These are phyloP conservation scores for Cenchrus fungigraminus DNA, from an alignment of 176 grass and related monocot genomes.

Conservation along the genomic window DNA sequence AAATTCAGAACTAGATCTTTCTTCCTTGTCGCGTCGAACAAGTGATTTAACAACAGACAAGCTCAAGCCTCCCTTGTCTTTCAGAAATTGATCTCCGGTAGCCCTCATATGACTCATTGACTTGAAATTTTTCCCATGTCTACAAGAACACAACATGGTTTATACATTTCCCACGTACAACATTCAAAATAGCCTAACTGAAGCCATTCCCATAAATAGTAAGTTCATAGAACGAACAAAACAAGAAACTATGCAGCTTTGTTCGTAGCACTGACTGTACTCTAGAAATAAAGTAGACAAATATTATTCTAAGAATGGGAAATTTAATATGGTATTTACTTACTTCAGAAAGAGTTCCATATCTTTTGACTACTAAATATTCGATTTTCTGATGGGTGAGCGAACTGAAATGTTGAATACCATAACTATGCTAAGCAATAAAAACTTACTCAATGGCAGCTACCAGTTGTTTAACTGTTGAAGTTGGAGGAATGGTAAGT, in stretches of 20 bases:
- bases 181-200: background rate
- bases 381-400: background rate
- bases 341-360: background rate
- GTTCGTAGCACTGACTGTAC: background rate
- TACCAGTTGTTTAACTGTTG: slow-evolving; percentile 76
- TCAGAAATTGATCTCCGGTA: slow-evolving; percentile 60
- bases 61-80: slow-evolving; percentile 86
- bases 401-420: background rate
- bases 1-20: slow-evolving; percentile 61
- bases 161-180: background rate
- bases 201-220: background rate
- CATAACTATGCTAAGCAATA: slow-evolving; percentile 16
- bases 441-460: slow-evolving; percentile 78
- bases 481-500: slow-evolving; percentile 60
- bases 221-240: slow-evolving; percentile 2
- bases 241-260: slow-evolving; percentile 21
- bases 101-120: slow-evolving; percentile 77
- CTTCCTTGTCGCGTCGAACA: slow-evolving; percentile 88
- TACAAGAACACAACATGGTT: slow-evolving; percentile 29
- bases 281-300: slow-evolving; percentile 3
- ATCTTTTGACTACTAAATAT: background rate
- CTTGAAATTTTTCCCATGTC: slow-evolving; percentile 67
- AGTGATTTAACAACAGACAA: slow-evolving; percentile 92
- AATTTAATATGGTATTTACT: background rate
- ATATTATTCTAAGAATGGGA: background rate